phyloP scores from a whole-genome alignment of 192 early-diverging fungal genomes.

The Backusella sp. region DNA sequence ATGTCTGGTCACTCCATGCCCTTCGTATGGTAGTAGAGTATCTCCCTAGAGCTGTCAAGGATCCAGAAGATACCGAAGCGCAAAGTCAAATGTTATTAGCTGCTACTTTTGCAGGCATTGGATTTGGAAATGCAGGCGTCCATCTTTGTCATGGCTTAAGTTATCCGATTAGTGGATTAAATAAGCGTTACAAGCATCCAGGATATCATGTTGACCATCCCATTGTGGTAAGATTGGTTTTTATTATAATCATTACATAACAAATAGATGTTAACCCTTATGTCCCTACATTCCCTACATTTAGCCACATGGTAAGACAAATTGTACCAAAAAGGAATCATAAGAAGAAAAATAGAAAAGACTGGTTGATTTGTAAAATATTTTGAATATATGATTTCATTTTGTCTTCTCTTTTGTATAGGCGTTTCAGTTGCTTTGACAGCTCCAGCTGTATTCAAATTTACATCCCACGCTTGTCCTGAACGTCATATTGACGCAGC shows the following conservation, averaged over 20 bases:
- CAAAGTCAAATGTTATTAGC: slow-evolving; percentile 88
- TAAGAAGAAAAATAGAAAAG: neutral
- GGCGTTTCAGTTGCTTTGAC: slow-evolving; percentile 87
- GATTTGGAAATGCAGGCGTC: slow-evolving; percentile 59
- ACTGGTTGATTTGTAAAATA: neutral
- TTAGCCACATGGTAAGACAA: slow-evolving; percentile 3
- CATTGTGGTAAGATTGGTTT: slow-evolving; percentile 52
- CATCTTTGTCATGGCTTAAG: slow-evolving; percentile 82
- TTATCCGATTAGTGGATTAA: slow-evolving; percentile 86
- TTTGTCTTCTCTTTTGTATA: neutral
- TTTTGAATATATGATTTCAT: neutral
- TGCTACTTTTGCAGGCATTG: slow-evolving; percentile 79
- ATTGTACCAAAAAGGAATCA: neutral
- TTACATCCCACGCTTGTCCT: slow-evolving; percentile 76
- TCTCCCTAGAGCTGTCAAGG: slow-evolving; percentile 68
- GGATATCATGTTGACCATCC: slow-evolving; percentile 76
- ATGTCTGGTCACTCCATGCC: slow-evolving; percentile 83
- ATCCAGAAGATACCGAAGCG: slow-evolving; percentile 64
- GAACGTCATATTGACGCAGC: slow-evolving; percentile 88
- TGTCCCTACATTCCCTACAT: neutral
- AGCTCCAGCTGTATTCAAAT: slow-evolving; percentile 87
- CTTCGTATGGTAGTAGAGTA: slow-evolving; percentile 80
- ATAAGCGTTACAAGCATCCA: slow-evolving; percentile 78
- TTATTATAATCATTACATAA: neutral
- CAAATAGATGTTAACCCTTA: neutral